Conservation (phyloP, 2,329 filamentous ascomycete species). For the Arthrobotrys iridis region DNA sequence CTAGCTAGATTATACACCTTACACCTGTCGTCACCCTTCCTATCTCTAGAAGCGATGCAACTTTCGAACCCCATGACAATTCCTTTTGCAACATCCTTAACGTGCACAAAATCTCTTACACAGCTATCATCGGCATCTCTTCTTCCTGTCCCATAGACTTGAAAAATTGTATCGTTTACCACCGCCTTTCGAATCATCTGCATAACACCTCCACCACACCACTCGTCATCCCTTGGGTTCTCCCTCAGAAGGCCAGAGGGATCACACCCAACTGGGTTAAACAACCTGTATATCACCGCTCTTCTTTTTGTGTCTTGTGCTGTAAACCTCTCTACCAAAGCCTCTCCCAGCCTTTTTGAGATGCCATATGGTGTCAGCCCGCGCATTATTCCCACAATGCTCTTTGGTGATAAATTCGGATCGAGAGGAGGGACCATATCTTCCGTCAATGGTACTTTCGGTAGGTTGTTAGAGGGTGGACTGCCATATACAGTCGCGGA, state of each 20-base stretch:
- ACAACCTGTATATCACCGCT: constrained; percentile 73
- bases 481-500: constrained; percentile 74
- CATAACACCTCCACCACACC: constrained; percentile 70
- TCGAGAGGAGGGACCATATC: constrained; percentile 1
- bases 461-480: no score
- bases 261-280: constrained; percentile 75
- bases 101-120: constrained; percentile 75
- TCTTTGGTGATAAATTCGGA: not conserved
- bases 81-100: constrained; percentile 71
- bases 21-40: constrained; percentile 57
- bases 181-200: constrained; percentile 72
- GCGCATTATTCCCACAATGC: not conserved
- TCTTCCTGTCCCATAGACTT: constrained; percentile 71
- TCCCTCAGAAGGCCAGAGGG: constrained; percentile 72
- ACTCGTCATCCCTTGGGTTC: constrained; percentile 67
- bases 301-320: constrained; percentile 71
- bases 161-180: constrained; percentile 9
- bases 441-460: not conserved
- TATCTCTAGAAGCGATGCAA: not conserved
- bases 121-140: constrained; percentile 69
- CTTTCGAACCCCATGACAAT: constrained; percentile 69
- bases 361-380: constrained; percentile 73
- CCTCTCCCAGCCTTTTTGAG: constrained; percentile 74
- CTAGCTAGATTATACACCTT: constrained; percentile 65
- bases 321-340: constrained; percentile 71